Percentiles rank a stretch among this genome's conserved stretches.
These are phyloP conservation scores for Lentinula sp. DNA, from an alignment of 768 basidiomycete species.

Conservation along the genomic window DNA sequence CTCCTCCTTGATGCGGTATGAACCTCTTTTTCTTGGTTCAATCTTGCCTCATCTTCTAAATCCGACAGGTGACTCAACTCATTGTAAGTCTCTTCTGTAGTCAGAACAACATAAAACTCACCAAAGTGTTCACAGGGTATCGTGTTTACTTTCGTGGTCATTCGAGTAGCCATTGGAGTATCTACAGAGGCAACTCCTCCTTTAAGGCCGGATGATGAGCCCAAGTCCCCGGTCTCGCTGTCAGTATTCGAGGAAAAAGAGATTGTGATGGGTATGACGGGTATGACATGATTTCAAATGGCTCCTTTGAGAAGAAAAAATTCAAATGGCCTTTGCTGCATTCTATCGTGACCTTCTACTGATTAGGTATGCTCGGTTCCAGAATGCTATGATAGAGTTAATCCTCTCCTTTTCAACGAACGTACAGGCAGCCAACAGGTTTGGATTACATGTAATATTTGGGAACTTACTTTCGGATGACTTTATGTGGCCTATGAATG, in stretches of 20 bases:
- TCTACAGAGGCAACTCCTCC: background rate
- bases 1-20: background rate
- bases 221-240: background rate
- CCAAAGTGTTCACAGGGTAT: background rate
- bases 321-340: no score
- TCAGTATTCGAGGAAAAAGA: background rate
- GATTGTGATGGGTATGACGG: background rate
- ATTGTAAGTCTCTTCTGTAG: background rate
- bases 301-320: background rate
- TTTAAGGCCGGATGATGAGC: background rate
- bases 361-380: no score
- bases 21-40: background rate
- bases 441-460: no score
- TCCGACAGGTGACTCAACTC: background rate
- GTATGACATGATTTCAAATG: background rate
- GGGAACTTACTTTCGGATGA: no score
- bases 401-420: no score
- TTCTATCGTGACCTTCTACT: no score
- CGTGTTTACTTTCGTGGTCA: background rate
- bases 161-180: constrained; percentile 1
- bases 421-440: no score
- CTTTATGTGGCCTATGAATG: no score
- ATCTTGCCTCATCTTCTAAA: background rate
- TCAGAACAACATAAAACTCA: background rate
- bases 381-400: no score